phyloP scores from a whole-genome alignment of 192 early-diverging fungal genomes.

The Linderina pennispora region DNA sequence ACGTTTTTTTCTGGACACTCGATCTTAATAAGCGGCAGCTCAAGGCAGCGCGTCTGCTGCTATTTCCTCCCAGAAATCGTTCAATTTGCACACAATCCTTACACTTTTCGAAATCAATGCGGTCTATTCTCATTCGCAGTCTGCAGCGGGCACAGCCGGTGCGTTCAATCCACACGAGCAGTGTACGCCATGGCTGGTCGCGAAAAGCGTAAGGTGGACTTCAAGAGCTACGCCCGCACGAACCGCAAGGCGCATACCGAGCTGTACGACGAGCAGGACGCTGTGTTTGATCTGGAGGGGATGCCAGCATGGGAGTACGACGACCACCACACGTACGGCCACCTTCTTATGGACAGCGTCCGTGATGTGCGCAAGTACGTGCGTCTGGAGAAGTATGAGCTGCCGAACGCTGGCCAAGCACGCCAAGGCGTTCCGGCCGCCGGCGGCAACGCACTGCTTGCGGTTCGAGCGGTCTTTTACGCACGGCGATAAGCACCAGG shows the following conservation, averaged over 20 bases:
- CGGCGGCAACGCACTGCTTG: conserved; percentile 14
- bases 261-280: conserved; percentile 32
- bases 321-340: conserved; percentile 37
- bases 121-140: conserved; percentile 1
- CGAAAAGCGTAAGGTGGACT: conserved; percentile 13
- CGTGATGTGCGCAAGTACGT: conserved; percentile 41
- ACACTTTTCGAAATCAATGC: background rate
- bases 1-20: too few relatives aligned
- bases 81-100: background rate
- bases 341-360: conserved; percentile 32
- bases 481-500: conserved; percentile 29
- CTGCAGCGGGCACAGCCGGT: background rate
- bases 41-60: background rate
- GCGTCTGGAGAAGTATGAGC: conserved; percentile 40
- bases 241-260: conserved; percentile 27
- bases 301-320: conserved; percentile 20
- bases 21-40: too few relatives aligned
- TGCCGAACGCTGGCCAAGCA: conserved; percentile 30
- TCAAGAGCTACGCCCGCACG: conserved; percentile 6
- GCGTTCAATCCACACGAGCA: conserved; percentile 19
- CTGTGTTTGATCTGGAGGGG: conserved; percentile 8
- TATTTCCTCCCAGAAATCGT: too few relatives aligned
- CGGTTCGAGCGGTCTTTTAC: conserved; percentile 36
- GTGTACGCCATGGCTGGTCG: conserved; percentile 21
- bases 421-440: conserved; percentile 30